Percentiles rank a stretch among this genome's conserved stretches.
These are phyloP conservation scores for Komagataea norvegica DNA, from an alignment of 1,139 yeast genomes.

Conservation along the genomic window DNA sequence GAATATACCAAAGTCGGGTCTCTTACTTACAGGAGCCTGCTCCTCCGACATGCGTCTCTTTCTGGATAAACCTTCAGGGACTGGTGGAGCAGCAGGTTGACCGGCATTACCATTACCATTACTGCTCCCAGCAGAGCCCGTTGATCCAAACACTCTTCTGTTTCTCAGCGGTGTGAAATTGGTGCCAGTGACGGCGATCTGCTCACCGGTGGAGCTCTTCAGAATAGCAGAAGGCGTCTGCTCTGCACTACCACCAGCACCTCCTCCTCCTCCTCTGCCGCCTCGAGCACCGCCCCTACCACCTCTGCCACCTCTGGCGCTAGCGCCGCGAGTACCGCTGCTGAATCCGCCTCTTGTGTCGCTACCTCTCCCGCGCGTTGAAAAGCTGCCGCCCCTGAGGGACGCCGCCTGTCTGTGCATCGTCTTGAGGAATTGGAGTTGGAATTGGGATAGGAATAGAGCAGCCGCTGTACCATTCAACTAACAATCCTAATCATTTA, in stretches of 20 bases:
- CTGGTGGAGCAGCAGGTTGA: neutral
- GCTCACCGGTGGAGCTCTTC: neutral
- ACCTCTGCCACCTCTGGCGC: slow-evolving; percentile 2
- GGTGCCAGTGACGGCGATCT: slow-evolving; percentile 14
- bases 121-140: too few relatives aligned
- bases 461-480: too few relatives aligned
- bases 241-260: slow-evolving; percentile 6
- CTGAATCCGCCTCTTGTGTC: too few relatives aligned
- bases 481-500: too few relatives aligned
- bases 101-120: neutral
- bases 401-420: too few relatives aligned
- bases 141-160: slow-evolving; percentile 11
- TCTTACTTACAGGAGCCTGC: slow-evolving; percentile 1
- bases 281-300: slow-evolving; percentile 7
- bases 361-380: too few relatives aligned
- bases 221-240: neutral
- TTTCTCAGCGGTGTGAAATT: slow-evolving; percentile 16
- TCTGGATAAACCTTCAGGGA: slow-evolving; percentile 6
- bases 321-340: slow-evolving; percentile 4
- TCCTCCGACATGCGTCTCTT: slow-evolving; percentile 13
- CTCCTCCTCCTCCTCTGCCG: slow-evolving; percentile 9
- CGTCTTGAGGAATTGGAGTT: too few relatives aligned
- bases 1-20: neutral
- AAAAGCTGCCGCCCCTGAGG: too few relatives aligned
- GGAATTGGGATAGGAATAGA: too few relatives aligned